phyloP scores from a whole-genome alignment of 768 basidiomycete species.

The Rhodosporidiobolus sp. region DNA sequence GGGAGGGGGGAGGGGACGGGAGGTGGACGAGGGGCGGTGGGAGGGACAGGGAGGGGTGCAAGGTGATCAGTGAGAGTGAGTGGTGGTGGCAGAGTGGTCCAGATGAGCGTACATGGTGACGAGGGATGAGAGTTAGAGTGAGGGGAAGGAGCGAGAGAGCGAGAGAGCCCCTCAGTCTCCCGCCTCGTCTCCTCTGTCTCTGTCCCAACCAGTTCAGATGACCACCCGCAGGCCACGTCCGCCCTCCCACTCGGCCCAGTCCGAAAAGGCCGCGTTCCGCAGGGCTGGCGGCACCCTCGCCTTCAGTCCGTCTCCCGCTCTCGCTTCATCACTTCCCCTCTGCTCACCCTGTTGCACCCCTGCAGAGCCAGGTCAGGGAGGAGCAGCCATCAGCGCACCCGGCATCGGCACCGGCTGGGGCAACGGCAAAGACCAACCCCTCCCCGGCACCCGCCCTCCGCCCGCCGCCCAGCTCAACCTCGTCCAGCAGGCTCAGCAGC shows the following conservation, averaged over 20 bases:
- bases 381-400: not conserved
- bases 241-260: not conserved
- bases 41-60: too few relatives aligned
- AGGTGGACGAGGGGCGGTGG: not conserved
- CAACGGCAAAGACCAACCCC: not conserved
- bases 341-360: not conserved
- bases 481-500: too few relatives aligned
- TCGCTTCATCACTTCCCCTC: not conserved
- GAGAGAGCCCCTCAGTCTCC: too few relatives aligned
- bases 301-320: not conserved
- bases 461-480: not conserved
- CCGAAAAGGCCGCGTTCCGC: not conserved
- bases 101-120: not conserved
- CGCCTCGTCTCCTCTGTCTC: too few relatives aligned
- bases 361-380: not conserved
- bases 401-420: slow-evolving; percentile 15
- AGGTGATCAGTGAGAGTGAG: not conserved
- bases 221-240: not conserved
- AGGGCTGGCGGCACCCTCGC: not conserved
- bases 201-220: too few relatives aligned
- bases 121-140: too few relatives aligned
- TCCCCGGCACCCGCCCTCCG: not conserved
- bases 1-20: not conserved
- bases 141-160: not conserved
- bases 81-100: not conserved